Conservation (phyloP, 2,329 filamentous ascomycete genomes). For the Ceratocystis colombiana region DNA sequence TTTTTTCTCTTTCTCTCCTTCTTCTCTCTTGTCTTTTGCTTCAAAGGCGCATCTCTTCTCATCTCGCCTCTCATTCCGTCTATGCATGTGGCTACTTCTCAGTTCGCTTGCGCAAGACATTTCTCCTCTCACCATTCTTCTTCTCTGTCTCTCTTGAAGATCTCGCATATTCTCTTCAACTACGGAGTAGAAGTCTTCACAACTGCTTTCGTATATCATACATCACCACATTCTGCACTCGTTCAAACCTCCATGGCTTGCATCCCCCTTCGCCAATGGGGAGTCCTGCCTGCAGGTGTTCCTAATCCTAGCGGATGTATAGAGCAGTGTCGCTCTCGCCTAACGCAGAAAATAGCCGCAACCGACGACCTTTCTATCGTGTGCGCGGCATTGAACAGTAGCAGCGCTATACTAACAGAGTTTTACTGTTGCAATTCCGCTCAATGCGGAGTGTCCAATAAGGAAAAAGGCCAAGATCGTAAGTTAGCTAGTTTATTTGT, state of each 20-base stretch:
- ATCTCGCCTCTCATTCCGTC: conserved; percentile 6
- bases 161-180: neutral
- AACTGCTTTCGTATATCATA: neutral
- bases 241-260: neutral
- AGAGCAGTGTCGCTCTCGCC: conserved; percentile 21
- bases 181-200: neutral
- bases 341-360: conserved; percentile 20
- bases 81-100: conserved; percentile 4
- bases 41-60: neutral
- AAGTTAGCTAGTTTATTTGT: neutral
- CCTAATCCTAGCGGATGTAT: conserved; percentile 22
- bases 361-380: conserved; percentile 17
- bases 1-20: neutral
- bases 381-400: conserved; percentile 18
- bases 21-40: conserved; percentile 11
- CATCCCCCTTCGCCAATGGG: conserved; percentile 3
- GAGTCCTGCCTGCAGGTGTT: conserved; percentile 24
- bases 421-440: conserved; percentile 26
- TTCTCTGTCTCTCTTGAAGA: conserved; percentile 5
- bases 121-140: neutral
- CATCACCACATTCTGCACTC: neutral
- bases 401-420: conserved; percentile 3
- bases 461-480: conserved; percentile 25
- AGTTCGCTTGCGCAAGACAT: conserved; percentile 16
- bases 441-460: conserved; percentile 25